phyloP scores from a whole-genome alignment of 768 basidiomycete species.

The Coprinopsis cinerea region DNA sequence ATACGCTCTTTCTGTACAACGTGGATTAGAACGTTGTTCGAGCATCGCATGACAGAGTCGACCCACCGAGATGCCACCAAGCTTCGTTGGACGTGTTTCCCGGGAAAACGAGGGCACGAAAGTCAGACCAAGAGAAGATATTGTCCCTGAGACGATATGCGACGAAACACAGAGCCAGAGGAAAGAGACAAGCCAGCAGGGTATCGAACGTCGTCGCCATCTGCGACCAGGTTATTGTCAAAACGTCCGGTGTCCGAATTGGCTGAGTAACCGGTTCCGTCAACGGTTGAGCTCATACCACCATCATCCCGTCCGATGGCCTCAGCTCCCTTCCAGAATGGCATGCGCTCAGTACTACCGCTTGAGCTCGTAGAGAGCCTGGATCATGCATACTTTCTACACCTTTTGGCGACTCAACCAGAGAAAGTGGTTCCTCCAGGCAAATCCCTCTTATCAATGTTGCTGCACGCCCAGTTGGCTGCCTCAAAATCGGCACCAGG shows the following conservation, averaged over 20 bases:
- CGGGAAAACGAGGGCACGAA: slow-evolving; percentile 23
- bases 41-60: too few relatives aligned
- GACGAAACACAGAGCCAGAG: slow-evolving; percentile 28
- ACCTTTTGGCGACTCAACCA: slow-evolving; percentile 61
- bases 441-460: slow-evolving; percentile 65
- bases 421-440: slow-evolving; percentile 57
- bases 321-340: slow-evolving; percentile 12
- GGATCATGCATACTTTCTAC: slow-evolving; percentile 60
- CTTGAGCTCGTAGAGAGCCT: slow-evolving; percentile 49
- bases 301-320: not conserved
- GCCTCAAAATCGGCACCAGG: slow-evolving; percentile 10
- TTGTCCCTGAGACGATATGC: slow-evolving; percentile 21
- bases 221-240: not conserved
- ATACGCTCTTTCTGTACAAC: slow-evolving; percentile 36
- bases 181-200: slow-evolving; percentile 33
- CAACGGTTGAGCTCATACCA: not conserved
- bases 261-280: not conserved
- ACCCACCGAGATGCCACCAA: too few relatives aligned
- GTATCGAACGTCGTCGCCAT: slow-evolving; percentile 26
- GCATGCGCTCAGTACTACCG: slow-evolving; percentile 30
- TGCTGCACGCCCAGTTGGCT: slow-evolving; percentile 30
- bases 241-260: not conserved
- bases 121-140: slow-evolving; percentile 21
- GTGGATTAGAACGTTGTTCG: too few relatives aligned
- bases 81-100: not conserved